Conservation (phyloP, 1,139 yeast genomes). For the Geotrichum reessii region DNA sequence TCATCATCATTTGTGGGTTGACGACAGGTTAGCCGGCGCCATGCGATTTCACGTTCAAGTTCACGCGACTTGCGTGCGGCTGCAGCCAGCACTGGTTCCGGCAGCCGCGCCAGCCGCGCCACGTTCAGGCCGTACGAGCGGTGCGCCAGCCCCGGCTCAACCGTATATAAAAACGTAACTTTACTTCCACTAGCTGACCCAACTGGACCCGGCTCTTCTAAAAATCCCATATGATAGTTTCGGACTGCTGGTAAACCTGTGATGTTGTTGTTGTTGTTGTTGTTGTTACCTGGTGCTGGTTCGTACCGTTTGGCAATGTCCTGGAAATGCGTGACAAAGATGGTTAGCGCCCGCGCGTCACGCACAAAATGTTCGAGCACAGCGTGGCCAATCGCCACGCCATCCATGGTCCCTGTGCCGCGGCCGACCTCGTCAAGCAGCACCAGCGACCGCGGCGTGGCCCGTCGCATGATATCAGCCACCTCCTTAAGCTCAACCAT, state of each 20-base stretch:
- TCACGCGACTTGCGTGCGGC: slow-evolving; percentile 27
- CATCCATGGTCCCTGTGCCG: slow-evolving; percentile 83
- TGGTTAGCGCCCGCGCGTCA: slow-evolving; percentile 47
- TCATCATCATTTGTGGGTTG: neutral
- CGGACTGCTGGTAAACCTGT: slow-evolving; percentile 35
- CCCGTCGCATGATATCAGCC: slow-evolving; percentile 47
- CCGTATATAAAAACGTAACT: slow-evolving; percentile 31
- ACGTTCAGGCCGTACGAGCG: slow-evolving; percentile 38
- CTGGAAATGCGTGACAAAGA: slow-evolving; percentile 90
- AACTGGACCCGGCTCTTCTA: slow-evolving; percentile 36
- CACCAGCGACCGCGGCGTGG: slow-evolving; percentile 51
- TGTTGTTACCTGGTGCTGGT: neutral
- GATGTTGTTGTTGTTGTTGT: neutral
- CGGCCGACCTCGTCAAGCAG: slow-evolving; percentile 64
- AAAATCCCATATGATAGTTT: slow-evolving; percentile 73
- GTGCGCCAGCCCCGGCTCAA: slow-evolving; percentile 34
- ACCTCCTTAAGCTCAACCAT: slow-evolving; percentile 71
- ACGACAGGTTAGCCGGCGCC: neutral
- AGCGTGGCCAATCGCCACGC: slow-evolving; percentile 78
- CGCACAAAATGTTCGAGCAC: slow-evolving; percentile 59
- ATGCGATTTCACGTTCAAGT: slow-evolving; percentile 19
- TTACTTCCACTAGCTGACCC: slow-evolving; percentile 18
- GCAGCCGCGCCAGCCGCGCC: slow-evolving; percentile 36
- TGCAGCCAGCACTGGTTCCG: slow-evolving; percentile 26
- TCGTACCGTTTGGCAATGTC: slow-evolving; percentile 43